Evolutionary conservation across 352 stramenopile genomes (phyloP).

Genomic region (Elongisporangium undulatum): DNA sequence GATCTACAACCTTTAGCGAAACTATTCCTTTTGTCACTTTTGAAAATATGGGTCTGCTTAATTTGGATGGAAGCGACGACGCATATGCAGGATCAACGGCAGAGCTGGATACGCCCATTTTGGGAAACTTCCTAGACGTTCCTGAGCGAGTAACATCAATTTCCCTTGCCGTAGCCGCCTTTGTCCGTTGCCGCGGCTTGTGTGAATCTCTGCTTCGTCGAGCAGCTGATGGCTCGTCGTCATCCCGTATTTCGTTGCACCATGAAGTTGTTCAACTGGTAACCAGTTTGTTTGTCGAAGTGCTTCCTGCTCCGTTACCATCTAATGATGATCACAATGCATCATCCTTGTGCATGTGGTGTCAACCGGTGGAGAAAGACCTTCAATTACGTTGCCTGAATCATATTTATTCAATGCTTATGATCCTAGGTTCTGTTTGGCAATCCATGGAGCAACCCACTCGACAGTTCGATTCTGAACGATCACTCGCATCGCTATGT

Average conservation of each 20-base stretch:
- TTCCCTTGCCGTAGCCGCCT: constrained; percentile 65
- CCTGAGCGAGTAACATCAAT: constrained; percentile 76
- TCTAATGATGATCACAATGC: constrained; percentile 13
- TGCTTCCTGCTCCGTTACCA: constrained; percentile 66
- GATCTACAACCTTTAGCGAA: constrained; percentile 25
- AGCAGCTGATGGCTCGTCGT: constrained; percentile 83
- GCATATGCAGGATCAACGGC: constrained; percentile 76
- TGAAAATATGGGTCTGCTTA: constrained; percentile 57
- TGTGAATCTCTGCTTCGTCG: constrained; percentile 78
- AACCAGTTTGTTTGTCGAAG: constrained; percentile 75
- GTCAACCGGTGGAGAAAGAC: constrained; percentile 61
- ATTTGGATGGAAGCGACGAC: constrained; percentile 50
- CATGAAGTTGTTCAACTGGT: constrained; percentile 88
- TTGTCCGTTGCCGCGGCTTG: constrained; percentile 72
- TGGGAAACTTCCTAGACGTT: constrained; percentile 84
- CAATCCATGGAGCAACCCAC: constrained; percentile 86
- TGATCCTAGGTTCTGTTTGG: constrained; percentile 83
- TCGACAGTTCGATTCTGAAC: constrained; percentile 85
- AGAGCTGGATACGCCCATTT: constrained; percentile 50
- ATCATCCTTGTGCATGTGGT: constrained; percentile 57
- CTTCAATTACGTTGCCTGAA: constrained; percentile 80
- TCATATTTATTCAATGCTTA: constrained; percentile 67
- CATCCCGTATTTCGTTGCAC: constrained; percentile 85
- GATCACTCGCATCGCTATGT: constrained; percentile 73
- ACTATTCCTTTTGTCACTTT: constrained; percentile 41